Base-by-base conservation (phyloP, 2,329 filamentous ascomycete genomes). In the Aspergillus glaucus region DNA sequence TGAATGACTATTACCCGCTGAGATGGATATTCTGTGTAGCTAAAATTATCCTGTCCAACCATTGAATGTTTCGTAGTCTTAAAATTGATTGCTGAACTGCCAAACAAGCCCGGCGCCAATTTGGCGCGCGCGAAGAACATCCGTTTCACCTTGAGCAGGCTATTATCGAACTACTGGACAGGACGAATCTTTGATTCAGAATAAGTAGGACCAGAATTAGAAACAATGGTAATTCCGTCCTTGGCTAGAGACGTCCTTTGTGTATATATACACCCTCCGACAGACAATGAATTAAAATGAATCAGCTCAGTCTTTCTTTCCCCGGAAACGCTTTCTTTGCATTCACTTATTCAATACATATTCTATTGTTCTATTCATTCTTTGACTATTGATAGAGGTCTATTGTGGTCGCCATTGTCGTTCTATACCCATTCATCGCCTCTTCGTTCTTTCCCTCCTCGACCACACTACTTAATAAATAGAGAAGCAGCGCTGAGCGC, bases 121-220 rank as follows among this genome's bases (percentile, higher is more conserved):
- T 52, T 57, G 43, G 51, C 58, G 58, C 58, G 58, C 58, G 58
- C 57, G 51, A 59, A 54, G 39, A 54, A 44, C 53, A 55, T 46
- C 48, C 44, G 41, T 48, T 40, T 30, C 43, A 37, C 17, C 37
- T 19, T 19, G 37, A 21, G 10, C 15, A 21, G 37, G 9, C 9
- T 8, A 10, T 12, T 40, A 21, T 22, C 17, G 37, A 40, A 40
- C 17, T 21, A 40, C 37, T 40, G 37, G 37, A 21, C 19, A 21
- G 19, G 37, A 40, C 37, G 19, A 12, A 8, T 12, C 10, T 9
- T 17, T 21, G 6, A 40, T 40, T 22, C 15, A 40, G 10, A 19
- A 17, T 6, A 22, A 19, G 3, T 21, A 19, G 5, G 19, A 17
- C 37, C n/a, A 21, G 3, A 17, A 37, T 37, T 37, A 37, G 34